A percentile compares a stretch with the other conserved stretches of the same genome.
Evolutionary conservation across 805 yeast genomes (phyloP).

Genomic region (Saccharomycopsis sp.): DNA sequence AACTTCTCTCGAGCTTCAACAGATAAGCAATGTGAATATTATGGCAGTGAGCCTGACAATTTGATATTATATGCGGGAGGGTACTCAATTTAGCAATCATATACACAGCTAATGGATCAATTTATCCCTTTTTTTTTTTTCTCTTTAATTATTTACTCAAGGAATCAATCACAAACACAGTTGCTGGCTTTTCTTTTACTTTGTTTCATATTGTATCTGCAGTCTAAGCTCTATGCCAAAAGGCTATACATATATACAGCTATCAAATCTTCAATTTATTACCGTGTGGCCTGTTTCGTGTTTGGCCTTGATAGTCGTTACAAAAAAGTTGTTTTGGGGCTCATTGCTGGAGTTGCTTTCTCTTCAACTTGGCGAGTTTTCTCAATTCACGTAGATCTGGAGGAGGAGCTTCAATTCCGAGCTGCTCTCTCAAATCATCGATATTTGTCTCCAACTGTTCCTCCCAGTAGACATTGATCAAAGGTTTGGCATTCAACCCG

Average conservation of each 20-base stretch:
- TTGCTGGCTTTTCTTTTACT: no score
- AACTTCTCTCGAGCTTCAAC: background rate
- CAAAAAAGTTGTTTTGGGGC: no score
- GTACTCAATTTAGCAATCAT: background rate
- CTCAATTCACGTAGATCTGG: constrained; percentile 70
- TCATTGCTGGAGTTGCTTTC: background rate
- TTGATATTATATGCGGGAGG: background rate
- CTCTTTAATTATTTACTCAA: no score
- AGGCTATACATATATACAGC: no score
- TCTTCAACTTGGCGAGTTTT: constrained; percentile 28
- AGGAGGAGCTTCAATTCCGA: constrained; percentile 65
- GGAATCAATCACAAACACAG: no score
- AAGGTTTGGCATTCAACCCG: constrained; percentile 65
- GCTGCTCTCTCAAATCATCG: constrained; percentile 58
- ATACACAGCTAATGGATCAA: no score
- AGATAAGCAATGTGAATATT: background rate
- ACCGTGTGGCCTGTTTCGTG: no score
- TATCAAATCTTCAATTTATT: no score
- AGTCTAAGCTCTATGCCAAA: no score
- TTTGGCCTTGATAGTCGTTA: no score
- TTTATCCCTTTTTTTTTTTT: no score
- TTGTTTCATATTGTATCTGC: no score
- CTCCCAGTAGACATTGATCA: constrained; percentile 93
- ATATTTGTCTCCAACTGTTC: constrained; percentile 65
- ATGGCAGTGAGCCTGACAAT: background rate